Base-by-base conservation (phyloP, 768 basidiomycete species). In the Imleria badia region DNA sequence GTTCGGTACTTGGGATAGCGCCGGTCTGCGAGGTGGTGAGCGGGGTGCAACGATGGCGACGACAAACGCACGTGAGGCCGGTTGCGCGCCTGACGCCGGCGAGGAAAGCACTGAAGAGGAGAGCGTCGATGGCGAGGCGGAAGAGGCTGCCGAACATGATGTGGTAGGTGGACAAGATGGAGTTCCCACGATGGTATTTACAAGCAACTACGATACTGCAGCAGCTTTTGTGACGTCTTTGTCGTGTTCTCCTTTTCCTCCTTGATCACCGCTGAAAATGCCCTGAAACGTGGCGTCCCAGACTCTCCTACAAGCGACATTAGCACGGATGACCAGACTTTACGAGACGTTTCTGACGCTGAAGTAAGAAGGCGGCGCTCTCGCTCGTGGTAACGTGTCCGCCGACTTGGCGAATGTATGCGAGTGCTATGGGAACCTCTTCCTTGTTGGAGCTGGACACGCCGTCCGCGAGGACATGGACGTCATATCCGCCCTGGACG, bases 31-130 rank as follows among this genome's bases (percentile, higher is more conserved):
- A 10, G 0, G 17, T 3, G 6, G 51, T 55, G 55, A 59, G 51
- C 9, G 17, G 14, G 29, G 34, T 26, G 11, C 14, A 41, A 30
- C 23, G 2, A 12, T 2, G 22, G 39, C 13, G 22, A 7, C 22
- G 34, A 38, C 33, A 54, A 14, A 77, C 87, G 53, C 75, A 93
- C 92, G 93, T 92, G 56, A 95, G 72, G 45, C 91, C 91, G 0
- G 93, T 94, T 4, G 87, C 83, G 23, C 92, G 84, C 68, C 81
- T 86, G 51, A 94, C 72, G n/a, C 91, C 93, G 11, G 92, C 92
- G 4, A 95, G 81, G 59, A 93, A 83, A 14, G 89, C 87, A 48
- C 83, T 85, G 60, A 94, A 75, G 62, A 94, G 78, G 52, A 91
- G 68, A 12, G 89, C 90, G 62, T 94, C 92, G 63, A 93, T 66